Conservation (phyloP, 345 rosid genomes). For the Litchi chinensis region DNA sequence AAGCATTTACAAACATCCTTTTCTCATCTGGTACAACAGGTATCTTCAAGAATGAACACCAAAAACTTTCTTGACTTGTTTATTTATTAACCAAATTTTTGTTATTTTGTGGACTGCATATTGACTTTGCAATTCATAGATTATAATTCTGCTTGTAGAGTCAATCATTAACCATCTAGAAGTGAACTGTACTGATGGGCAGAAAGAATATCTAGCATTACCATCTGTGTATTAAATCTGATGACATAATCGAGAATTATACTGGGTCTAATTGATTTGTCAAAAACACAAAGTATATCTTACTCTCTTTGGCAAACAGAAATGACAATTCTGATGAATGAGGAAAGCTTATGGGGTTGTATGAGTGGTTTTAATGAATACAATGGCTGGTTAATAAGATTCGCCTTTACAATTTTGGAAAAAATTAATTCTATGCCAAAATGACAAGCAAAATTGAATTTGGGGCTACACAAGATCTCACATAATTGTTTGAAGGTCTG, state of each 20-base stretch:
- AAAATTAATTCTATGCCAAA: neutral
- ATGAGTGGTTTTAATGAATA: neutral
- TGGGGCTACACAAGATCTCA: neutral
- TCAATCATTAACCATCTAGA: neutral
- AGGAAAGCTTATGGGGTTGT: neutral
- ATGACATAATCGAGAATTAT: neutral
- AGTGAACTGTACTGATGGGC: neutral
- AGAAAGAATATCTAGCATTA: neutral
- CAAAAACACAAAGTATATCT: neutral
- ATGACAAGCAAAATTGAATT: neutral
- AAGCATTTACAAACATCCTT: constrained; percentile 82
- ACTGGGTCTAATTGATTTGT: neutral
- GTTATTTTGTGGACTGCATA: neutral
- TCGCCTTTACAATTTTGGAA: neutral
- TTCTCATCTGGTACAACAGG: constrained; percentile 99
- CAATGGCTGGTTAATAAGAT: neutral
- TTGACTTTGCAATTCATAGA: neutral
- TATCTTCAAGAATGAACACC: constrained; percentile 30
- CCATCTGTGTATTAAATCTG: neutral
- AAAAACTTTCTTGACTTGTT: constrained; percentile 11
- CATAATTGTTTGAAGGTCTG: neutral
- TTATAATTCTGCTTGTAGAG: neutral
- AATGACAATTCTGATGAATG: neutral
- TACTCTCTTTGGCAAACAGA: neutral
- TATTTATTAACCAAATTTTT: neutral